A percentile compares a stretch with the other conserved stretches of the same genome.
Conservation (phyloP, 805 yeast species). For the Grigorovia yakushimaensis region DNA sequence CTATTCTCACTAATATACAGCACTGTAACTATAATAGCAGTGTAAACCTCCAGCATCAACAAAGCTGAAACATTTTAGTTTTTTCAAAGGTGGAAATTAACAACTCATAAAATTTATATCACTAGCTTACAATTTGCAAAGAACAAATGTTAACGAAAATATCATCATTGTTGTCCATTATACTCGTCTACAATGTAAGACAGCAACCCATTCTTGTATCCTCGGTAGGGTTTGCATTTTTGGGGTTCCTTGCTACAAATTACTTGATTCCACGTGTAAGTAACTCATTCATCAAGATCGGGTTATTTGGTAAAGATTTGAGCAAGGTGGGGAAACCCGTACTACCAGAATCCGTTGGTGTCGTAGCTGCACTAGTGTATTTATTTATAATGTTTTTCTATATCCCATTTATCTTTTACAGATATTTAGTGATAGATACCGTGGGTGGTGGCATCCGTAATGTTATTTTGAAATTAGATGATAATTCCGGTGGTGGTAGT, state of each 20-base stretch:
- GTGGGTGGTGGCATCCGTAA: conserved; percentile 50
- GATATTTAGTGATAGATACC: conserved; percentile 51
- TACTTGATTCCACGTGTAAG: conserved; percentile 61
- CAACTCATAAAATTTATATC: background rate
- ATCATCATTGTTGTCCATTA: conserved; percentile 8
- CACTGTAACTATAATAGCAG: no score
- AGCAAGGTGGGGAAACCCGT: conserved; percentile 66
- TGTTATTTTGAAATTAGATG: conserved; percentile 10
- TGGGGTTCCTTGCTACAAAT: conserved; percentile 55
- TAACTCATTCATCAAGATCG: conserved; percentile 59
- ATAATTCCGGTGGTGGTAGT: conserved; percentile 5
- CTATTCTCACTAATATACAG: no score
- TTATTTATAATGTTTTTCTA: conserved; percentile 71
- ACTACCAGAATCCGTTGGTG: conserved; percentile 90
- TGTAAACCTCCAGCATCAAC: no score
- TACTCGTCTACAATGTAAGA: conserved; percentile 13
- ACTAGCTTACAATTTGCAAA: background rate
- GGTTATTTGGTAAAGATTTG: conserved; percentile 78
- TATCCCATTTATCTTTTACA: conserved; percentile 81
- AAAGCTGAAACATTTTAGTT: no score
- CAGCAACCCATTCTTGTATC: conserved; percentile 29
- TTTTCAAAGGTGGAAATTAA: background rate
- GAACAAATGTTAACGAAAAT: conserved; percentile 5
- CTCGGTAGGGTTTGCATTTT: conserved; percentile 53
- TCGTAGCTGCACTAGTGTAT: conserved; percentile 73